Evolutionary conservation across 225 moss, liverwort and hornwort species (phyloP).

Genomic region (Sphagnum contortum): DNA sequence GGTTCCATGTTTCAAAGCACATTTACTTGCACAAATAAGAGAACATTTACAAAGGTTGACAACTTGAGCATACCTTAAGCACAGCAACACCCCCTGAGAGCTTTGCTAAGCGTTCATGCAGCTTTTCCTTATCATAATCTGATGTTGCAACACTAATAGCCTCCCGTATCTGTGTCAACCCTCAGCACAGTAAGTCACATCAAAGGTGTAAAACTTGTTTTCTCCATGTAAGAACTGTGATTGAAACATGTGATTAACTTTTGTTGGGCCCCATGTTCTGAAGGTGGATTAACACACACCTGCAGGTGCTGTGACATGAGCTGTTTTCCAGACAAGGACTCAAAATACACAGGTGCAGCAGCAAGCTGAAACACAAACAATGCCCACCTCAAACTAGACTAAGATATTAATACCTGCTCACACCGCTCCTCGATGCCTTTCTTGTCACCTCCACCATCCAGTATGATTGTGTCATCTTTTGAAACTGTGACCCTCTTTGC

Average conservation of each 20-base stretch:
- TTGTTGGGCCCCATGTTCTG: too few species aligned
- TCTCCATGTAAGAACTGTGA: too few species aligned
- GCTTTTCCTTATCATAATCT: constrained; percentile 92
- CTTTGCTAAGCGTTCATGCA: constrained; percentile 90
- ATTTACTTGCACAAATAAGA: neutral
- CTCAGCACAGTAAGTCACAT: neutral
- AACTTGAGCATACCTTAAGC: constrained; percentile 47
- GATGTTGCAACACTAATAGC: constrained; percentile 70
- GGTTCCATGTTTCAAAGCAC: neutral
- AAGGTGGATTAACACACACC: too few species aligned
- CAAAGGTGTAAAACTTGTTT: neutral
- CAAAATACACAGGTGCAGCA: neutral
- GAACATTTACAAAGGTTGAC: neutral
- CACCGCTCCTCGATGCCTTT: constrained; percentile 72
- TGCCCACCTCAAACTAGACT: too few species aligned
- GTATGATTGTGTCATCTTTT: constrained; percentile 87
- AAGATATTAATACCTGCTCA: constrained; percentile 46
- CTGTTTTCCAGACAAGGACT: neutral
- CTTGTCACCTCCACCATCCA: constrained; percentile 85
- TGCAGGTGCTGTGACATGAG: too few species aligned
- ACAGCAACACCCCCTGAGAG: constrained; percentile 97
- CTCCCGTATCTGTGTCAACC: constrained; percentile 57
- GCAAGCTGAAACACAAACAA: too few species aligned
- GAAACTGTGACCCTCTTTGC: constrained; percentile 92
- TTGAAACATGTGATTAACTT: too few species aligned